Percentiles rank a stretch among this genome's conserved stretches.
phyloP scores from a whole-genome alignment of 1,139 yeast genomes.

The Trichomonascaceae sp. region DNA sequence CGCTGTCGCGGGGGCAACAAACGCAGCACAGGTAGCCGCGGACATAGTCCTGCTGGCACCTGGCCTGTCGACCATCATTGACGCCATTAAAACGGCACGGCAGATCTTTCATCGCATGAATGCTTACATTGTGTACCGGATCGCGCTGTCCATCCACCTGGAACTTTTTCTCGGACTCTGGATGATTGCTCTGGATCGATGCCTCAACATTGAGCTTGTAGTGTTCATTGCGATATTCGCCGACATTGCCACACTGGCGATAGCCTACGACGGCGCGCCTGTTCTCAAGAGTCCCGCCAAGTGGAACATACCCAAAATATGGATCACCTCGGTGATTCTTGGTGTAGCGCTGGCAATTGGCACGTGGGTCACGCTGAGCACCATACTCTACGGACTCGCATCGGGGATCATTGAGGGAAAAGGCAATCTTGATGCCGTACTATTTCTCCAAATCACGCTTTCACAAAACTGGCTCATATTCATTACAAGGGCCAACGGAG shows the following conservation, averaged over 20 bases:
- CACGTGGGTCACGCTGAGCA: slow-evolving; percentile 61
- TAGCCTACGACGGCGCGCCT: slow-evolving; percentile 85
- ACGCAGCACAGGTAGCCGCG: slow-evolving; percentile 72
- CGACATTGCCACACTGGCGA: slow-evolving; percentile 65
- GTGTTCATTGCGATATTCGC: slow-evolving; percentile 69
- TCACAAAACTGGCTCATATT: slow-evolving; percentile 73
- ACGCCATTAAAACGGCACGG: slow-evolving; percentile 64
- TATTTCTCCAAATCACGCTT: slow-evolving; percentile 60
- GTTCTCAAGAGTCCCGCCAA: slow-evolving; percentile 93
- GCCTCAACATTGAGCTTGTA: slow-evolving; percentile 53
- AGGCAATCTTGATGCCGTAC: slow-evolving; percentile 55
- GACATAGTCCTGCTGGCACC: slow-evolving; percentile 72
- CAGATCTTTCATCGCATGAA: slow-evolving; percentile 78
- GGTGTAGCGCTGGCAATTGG: slow-evolving; percentile 57
- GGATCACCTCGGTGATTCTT: slow-evolving; percentile 63
- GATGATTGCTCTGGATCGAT: slow-evolving; percentile 57
- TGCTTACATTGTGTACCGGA: slow-evolving; percentile 70
- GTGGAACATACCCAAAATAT: slow-evolving; percentile 87
- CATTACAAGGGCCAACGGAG: slow-evolving; percentile 70
- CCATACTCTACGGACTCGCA: slow-evolving; percentile 42
- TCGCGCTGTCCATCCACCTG: slow-evolving; percentile 60
- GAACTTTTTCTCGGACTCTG: slow-evolving; percentile 63
- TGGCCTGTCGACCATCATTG: slow-evolving; percentile 67
- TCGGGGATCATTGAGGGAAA: slow-evolving; percentile 61
- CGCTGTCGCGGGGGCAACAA: slow-evolving; percentile 74